These are phyloP conservation scores for Prototheca cutis DNA, from an alignment of 163 green algal species.

Conservation along the genomic window DNA sequence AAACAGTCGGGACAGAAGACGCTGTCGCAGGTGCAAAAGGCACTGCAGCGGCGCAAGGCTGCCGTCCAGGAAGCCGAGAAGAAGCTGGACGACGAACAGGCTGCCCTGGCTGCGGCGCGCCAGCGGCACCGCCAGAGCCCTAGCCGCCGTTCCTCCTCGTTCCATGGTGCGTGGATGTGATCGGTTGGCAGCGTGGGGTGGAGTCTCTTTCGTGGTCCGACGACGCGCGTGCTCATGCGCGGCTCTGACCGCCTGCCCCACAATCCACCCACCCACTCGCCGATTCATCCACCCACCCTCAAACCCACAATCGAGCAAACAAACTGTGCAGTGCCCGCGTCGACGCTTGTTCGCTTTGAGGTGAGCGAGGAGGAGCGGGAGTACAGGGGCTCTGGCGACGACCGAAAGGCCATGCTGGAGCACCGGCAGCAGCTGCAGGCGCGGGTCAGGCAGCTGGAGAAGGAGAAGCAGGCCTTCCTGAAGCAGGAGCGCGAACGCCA, in stretches of 20 bases:
- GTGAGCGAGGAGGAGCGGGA: conserved; percentile 34
- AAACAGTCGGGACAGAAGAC: no score
- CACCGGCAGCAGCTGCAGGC: conserved; percentile 45
- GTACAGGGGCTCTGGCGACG: conserved; percentile 36
- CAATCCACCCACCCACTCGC: no score
- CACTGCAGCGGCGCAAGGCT: neutral
- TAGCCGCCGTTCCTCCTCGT: neutral
- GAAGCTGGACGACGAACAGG: neutral
- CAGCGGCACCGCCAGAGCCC: neutral
- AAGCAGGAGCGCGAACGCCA: conserved; percentile 3
- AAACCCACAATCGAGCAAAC: no score
- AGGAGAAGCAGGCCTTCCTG: conserved; percentile 14
- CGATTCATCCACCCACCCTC: no score
- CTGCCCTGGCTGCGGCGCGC: neutral
- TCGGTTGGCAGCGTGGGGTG: no score
- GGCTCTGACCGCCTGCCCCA: no score
- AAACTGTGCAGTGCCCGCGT: neutral
- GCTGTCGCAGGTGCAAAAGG: neutral
- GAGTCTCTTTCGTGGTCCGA: no score
- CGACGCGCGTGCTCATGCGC: no score
- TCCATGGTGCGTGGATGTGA: neutral
- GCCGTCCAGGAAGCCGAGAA: neutral
- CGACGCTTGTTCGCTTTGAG: conserved; percentile 41
- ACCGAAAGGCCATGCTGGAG: conserved; percentile 45
- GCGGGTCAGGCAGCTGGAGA: conserved; percentile 24